Base-by-base conservation (phyloP, 805 yeast genomes). In the Sugiyamaella marilandica region DNA sequence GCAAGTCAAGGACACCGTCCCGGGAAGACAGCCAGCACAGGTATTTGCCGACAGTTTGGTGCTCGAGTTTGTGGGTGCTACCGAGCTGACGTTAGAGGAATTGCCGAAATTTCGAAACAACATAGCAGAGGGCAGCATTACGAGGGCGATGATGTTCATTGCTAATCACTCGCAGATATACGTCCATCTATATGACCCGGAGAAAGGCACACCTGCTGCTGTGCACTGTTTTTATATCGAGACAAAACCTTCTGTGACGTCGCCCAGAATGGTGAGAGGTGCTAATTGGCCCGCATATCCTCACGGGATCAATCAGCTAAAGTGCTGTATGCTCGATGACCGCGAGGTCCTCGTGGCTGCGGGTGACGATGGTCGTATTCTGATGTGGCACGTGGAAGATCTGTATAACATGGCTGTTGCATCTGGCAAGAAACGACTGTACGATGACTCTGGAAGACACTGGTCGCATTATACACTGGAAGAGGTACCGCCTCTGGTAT, bases 271-370 rank as follows among this genome's bases (percentile, higher is more conserved):
- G 58, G 55, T 76, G 33, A 60, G 65, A 7, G 66, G 71, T 8
- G 73, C 81, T 5, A 78, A 82, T 0, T 77, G 79, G 78, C 79
- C 82, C 0, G 69, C 70, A 47, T 72, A 69, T 47, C 85, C 85
- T 1, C 84, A 80, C 62, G 72, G 82, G 0, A 72, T 83, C 19
- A 84, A 84, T 57, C 76, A 63, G 57, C 48, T 84, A 41, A 78
- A 73, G 49, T 39, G 43, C 21, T 34, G 14, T 34, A 3, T 16
- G 14, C 56, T 70, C 7, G 55, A 66, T 19, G 72, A 67, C 1
- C 59, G 62, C 14, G 78, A 76, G 50, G 75, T 78, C 0, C 53
- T 85, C 5, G 74, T 71, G 1, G 73, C 72, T 2, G 79, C 84
- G 45, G 58, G 72, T 13, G 88, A 83, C 61, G 81, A 80, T 62